Base-by-base conservation (phyloP, 345 rosid genomes). In the Laguncularia racemosa region DNA sequence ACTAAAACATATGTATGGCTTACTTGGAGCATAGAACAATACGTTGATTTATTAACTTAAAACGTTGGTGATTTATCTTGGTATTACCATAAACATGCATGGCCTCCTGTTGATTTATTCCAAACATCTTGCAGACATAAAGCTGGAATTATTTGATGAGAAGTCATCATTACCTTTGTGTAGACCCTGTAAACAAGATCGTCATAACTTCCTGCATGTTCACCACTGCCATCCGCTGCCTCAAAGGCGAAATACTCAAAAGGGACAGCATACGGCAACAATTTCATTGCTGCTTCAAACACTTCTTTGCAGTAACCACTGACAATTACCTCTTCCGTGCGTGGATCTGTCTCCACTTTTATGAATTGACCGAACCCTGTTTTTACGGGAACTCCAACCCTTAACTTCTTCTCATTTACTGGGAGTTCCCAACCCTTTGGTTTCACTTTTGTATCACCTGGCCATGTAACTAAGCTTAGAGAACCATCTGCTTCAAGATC, bases 381-480 rank as follows among this genome's bases (percentile, higher is more conserved):
- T 50, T 73, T 81, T 12, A 38, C 17, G 1, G 82, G 80, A 26
- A 77, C 63, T 33, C 80, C 76, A 0, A 81, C 46, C 55, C 4
- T 65, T 48, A 69, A 57, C 44, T 55, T 69, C 47, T 51, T 74
- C 65, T 57, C 68, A 5, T 48, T 65, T 20, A 62, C n/a, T 5
- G 53, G 66, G 6, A 68, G 40, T 14, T 62, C 58, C 73, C 70
- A 75, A 23, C 78, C 67, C 47, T 14, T 62, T 2, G 68, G 72
- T 17, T 16, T 20, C 45, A 9, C 20, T 11, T 21, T 26, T 26
- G 67, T 15, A 3, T 60, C 56, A 40, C 71, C 69, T 0, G 79
- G 70, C 75, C 67, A 72, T 5, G 67, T 17, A n/a, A 56, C 38
- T n/a, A 38, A 11, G 11, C 48, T 61, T 7, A 72, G 43, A 45